Conservation (phyloP, 1,284 basidiomycete genomes). For the Apiotrichum sp. region DNA sequence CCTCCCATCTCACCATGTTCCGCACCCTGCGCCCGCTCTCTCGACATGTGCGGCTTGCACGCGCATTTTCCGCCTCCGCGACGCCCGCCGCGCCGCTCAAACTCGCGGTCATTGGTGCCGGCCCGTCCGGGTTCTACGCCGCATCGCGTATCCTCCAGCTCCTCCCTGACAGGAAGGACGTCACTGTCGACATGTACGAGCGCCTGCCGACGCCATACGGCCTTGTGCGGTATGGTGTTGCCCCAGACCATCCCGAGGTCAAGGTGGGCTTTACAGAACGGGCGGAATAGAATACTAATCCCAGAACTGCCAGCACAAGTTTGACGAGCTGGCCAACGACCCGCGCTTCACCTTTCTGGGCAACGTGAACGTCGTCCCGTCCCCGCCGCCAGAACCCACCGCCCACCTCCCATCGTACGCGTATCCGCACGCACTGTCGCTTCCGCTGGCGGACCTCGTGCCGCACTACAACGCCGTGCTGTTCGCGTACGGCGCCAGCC, state of each 20-base stretch:
- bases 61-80: too few species aligned
- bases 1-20: too few species aligned
- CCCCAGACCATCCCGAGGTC: constrained; percentile 98
- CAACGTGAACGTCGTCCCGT: constrained; percentile 64
- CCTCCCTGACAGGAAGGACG: constrained; percentile 50
- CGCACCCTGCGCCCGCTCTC: too few species aligned
- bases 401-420: constrained; percentile 34
- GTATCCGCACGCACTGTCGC: constrained; percentile 46
- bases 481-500: constrained; percentile 50
- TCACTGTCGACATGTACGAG: constrained; percentile 84
- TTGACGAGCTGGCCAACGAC: constrained; percentile 67
- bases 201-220: constrained; percentile 91
- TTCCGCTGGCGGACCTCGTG: constrained; percentile 44
- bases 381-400: constrained; percentile 21
- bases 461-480: constrained; percentile 51
- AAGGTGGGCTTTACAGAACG: constrained; percentile 57
- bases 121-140: constrained; percentile 92
- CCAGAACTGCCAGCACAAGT: constrained; percentile 96
- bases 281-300: not conserved
- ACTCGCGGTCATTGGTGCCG: constrained; percentile 53
- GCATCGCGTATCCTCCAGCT: constrained; percentile 72
- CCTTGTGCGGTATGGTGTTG: constrained; percentile 91
- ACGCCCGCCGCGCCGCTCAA: constrained; percentile 28
- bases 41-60: too few species aligned
- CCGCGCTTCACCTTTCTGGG: constrained; percentile 82